Evolutionary conservation across 1,139 yeast genomes (phyloP).

Genomic region (Kodamaea arcana): DNA sequence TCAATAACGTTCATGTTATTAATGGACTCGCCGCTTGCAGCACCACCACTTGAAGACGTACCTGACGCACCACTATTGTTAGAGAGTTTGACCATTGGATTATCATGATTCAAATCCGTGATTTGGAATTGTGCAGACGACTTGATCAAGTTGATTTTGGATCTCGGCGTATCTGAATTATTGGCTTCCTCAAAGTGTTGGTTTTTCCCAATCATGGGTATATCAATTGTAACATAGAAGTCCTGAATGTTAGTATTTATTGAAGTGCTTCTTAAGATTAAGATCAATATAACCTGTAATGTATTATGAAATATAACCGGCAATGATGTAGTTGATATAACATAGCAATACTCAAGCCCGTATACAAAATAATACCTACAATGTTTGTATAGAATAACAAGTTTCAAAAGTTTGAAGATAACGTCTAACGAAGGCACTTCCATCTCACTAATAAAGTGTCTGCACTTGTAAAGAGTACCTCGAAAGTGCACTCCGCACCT

Average conservation of each 20-base stretch:
- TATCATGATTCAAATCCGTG: slow-evolving; percentile 29
- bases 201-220: slow-evolving; percentile 33
- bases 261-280: no score
- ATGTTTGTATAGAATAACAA: no score
- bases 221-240: slow-evolving; percentile 39
- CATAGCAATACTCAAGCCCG: no score
- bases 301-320: no score
- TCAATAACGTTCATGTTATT: slow-evolving; percentile 34
- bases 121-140: slow-evolving; percentile 43
- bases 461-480: no score
- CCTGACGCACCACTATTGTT: slow-evolving; percentile 20
- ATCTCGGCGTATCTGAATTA: slow-evolving; percentile 12
- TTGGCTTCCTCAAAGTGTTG: slow-evolving; percentile 13
- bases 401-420: no score
- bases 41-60: slow-evolving; percentile 3
- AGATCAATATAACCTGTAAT: no score
- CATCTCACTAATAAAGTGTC: no score
- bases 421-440: no score
- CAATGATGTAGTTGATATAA: no score
- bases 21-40: slow-evolving; percentile 13
- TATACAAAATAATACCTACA: no score
- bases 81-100: slow-evolving; percentile 38
- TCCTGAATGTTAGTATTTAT: slow-evolving; percentile 25
- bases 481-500: no score
- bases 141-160: slow-evolving; percentile 23